Percentiles rank a stretch among this genome's conserved stretches.
Conservation (phyloP, 108 stramenopile species). For the Discostella pseudostelligera region DNA sequence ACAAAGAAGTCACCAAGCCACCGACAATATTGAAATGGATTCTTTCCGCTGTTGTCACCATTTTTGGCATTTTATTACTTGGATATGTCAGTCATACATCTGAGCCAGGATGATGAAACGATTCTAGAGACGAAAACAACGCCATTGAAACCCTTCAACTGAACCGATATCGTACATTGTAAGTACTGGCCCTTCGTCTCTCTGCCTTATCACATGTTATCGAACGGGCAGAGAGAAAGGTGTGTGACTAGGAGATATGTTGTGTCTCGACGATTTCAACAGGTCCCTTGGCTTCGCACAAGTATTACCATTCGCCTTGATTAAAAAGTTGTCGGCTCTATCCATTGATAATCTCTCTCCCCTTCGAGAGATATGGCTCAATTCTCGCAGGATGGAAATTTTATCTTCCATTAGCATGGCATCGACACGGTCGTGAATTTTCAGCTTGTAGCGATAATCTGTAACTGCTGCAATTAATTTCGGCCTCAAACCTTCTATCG, state of each 20-base stretch:
- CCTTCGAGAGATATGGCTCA: conserved; percentile 61
- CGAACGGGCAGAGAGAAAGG: conserved; percentile 2
- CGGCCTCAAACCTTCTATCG: conserved; percentile 78
- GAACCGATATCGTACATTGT: conserved; percentile 1
- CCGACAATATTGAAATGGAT: conserved; percentile 65
- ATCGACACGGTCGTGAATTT: conserved; percentile 63
- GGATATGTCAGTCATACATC: conserved; percentile 52
- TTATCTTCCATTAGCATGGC: conserved; percentile 57
- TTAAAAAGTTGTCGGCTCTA: background rate
- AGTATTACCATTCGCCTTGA: background rate
- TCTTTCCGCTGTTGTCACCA: conserved; percentile 58
- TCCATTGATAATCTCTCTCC: conserved; percentile 35
- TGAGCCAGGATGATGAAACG: conserved; percentile 1
- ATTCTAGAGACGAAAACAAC: no score
- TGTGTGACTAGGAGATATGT: background rate
- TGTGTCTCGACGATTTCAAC: conserved; percentile 14
- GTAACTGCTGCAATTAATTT: conserved; percentile 78
- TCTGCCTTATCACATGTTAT: background rate
- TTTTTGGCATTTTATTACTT: conserved; percentile 69
- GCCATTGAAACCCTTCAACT: conserved; percentile 7
- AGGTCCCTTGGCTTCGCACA: conserved; percentile 1
- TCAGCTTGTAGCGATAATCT: conserved; percentile 75
- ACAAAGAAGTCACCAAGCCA: conserved; percentile 60
- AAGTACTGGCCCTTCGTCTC: background rate
- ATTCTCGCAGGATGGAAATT: conserved; percentile 57